Evolutionary conservation across 2,329 filamentous ascomycete species (phyloP), one percentile per base, ranked within the genome.

Genomic region (Beauveria asiatica): DNA sequence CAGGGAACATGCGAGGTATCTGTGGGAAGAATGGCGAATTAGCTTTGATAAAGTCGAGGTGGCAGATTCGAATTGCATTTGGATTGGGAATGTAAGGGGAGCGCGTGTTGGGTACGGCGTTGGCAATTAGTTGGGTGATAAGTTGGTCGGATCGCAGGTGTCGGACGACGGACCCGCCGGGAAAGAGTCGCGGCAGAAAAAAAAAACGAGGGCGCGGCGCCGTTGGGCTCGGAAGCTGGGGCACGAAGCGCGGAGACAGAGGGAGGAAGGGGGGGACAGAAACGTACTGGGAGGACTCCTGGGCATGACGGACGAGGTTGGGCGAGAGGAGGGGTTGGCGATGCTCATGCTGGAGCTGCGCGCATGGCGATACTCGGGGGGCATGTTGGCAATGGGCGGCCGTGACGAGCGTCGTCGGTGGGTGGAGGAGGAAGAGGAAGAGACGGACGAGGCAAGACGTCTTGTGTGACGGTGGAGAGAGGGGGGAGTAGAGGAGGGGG

Each of bases 1-100:
- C 94, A 99, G 44, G 94, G 94, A 49, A 99, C 94, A 78, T 97
- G 94, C 63, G 92, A 89, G 19, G 94, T 96, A 75, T 96, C 93
- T 97, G 65, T 58, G 41, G 62, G 64, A 64, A 61, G 60, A 64
- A 65, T 49, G 23, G 57, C 51, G 63, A 62, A 64, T 69, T 64
- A 69, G 68, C 64, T 57, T 30, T 23, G 11, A 13, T 5, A 25
- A 27, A 23, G 16, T 21, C 2, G 37, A 13, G n/a, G 33, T 16
- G 39, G 23, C 7, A 30, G 21, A 19, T 33, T 42, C 19, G 33
- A 19, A n/a, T 53, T 13, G n/a, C 10, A 51, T 53, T 53, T 13
- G n/a, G 16, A 51, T 53, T 45, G n/a, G 41, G n/a, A 9, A 37
- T 53, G 39, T 11, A n/a, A n/a, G 48, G 39, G 48, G 10, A 21